These are phyloP conservation scores for Neoascochyta sp. DNA, from an alignment of 2,329 filamentous ascomycete genomes.

Conservation along the genomic window DNA sequence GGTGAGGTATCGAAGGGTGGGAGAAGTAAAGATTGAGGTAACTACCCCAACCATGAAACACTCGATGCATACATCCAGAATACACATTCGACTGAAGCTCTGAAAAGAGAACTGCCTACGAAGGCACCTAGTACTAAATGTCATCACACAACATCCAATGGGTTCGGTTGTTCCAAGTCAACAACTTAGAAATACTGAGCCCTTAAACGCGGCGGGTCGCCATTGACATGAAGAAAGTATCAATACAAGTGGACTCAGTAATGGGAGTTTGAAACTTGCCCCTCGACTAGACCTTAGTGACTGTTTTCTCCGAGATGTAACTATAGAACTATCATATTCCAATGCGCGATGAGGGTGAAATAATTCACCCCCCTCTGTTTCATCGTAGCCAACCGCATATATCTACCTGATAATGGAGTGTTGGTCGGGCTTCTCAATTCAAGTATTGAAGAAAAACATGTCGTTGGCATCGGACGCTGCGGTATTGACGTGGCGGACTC, in stretches of 20 bases:
- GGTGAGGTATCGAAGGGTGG: too few relatives aligned
- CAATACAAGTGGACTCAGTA: slow-evolving; percentile 1
- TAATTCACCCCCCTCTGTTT: slow-evolving; percentile 3
- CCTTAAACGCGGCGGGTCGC: neutral
- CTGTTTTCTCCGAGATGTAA: slow-evolving; percentile 3
- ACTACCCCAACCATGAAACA: too few relatives aligned
- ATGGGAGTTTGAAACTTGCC: slow-evolving; percentile 1
- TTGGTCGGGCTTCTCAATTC: slow-evolving; percentile 3
- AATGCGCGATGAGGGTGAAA: slow-evolving; percentile 2
- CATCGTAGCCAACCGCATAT: slow-evolving; percentile 3
- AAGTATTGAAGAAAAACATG: slow-evolving; percentile 2
- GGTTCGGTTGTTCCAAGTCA: neutral
- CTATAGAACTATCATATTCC: slow-evolving; percentile 3
- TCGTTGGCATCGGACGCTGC: slow-evolving; percentile 2
- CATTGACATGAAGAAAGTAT: neutral
- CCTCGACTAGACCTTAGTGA: slow-evolving; percentile 3
- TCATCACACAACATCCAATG: neutral
- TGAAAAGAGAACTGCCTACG: neutral
- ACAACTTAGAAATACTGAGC: neutral
- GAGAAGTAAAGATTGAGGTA: too few relatives aligned
- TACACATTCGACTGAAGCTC: neutral
- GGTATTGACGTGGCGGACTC: slow-evolving; percentile 1
- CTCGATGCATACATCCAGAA: too few relatives aligned
- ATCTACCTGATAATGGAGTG: slow-evolving; percentile 1
- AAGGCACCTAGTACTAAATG: neutral